Evolutionary conservation across 2,329 filamentous ascomycete genomes (phyloP), one percentile per base, ranked within the genome.

Genomic region (Colletotrichum spaethianum): DNA sequence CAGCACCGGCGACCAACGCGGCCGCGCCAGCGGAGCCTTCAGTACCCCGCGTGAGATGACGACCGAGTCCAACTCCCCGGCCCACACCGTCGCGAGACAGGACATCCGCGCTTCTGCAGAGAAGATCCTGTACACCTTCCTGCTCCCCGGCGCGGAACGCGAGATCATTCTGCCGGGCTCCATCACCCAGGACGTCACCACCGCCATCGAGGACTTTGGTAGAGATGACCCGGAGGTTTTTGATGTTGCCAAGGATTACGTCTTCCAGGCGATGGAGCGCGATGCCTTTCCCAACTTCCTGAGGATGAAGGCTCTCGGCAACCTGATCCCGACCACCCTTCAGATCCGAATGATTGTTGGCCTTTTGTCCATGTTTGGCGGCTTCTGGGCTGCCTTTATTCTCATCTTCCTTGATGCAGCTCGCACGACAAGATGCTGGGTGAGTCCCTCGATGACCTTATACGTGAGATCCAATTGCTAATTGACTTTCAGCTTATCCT

Each of bases 181-280:
- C 42, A 98, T 98, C 79, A 93, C 96, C 0, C 89, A 93, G 66
- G 92, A 95, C 31, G 95, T 98, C 72, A 97, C 95, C 48, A 89
- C 92, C 26, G 90, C 94, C 18, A 97, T 99, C 74, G 96, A 99
- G 83, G 93, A 96, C 76, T 92, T 94, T 75, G 94, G 94, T 56
- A 92, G 96, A 77, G 96, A 98, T 78, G 96, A 99, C 80, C 96
- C 96, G 0, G 96, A 99, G 82, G 93, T 99, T 16, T 99, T 99
- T 78, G 96, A 98, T 80, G 92, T 94, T 26, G 96, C 96, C 66
- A 99, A 99, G 86, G 96, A 99, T 84, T 99, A 98, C 81, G 96
- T 98, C 74, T 99, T 98, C 82, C 97, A 99, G 83, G 97, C 97
- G 42, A 99, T 99, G 96, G 97, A 99, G 84, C 91, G 97, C 67